A percentile compares a stretch with the other conserved stretches of the same genome.
Evolutionary conservation across 2,329 filamentous ascomycete genomes (phyloP).

Genomic region (Xylariales sp.): DNA sequence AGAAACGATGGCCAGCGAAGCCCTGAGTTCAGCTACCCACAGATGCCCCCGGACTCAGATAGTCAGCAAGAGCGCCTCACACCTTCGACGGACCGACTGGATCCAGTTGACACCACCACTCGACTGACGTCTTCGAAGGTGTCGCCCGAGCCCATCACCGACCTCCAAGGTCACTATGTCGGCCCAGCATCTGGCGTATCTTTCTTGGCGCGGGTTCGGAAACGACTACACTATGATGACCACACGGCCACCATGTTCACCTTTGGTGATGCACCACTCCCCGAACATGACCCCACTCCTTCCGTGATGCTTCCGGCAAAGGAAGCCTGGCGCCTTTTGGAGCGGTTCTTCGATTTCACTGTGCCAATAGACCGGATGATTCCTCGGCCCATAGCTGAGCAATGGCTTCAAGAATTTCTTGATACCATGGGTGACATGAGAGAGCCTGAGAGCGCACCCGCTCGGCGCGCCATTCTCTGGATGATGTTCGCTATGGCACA

Average conservation of each 20-base stretch:
- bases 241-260: slow-evolving; percentile 41
- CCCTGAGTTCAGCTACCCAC: too few species aligned
- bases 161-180: slow-evolving; percentile 41
- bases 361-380: slow-evolving; percentile 38
- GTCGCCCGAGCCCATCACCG: slow-evolving; percentile 40
- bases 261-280: slow-evolving; percentile 43
- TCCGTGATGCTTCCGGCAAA: slow-evolving; percentile 32
- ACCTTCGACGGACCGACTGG: slow-evolving; percentile 16
- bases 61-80: slow-evolving; percentile 35
- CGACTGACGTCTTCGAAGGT: slow-evolving; percentile 25
- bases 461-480: slow-evolving; percentile 27
- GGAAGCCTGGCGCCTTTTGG: slow-evolving; percentile 23
- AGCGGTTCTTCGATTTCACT: slow-evolving; percentile 36
- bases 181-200: slow-evolving; percentile 42
- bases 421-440: slow-evolving; percentile 35
- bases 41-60: too few species aligned
- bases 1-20: too few species aligned
- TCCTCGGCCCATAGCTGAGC: slow-evolving; percentile 34
- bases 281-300: slow-evolving; percentile 36
- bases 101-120: too few species aligned
- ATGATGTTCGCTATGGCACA: slow-evolving; percentile 46
- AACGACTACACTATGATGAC: slow-evolving; percentile 37
- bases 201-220: slow-evolving; percentile 46
- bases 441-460: slow-evolving; percentile 31
- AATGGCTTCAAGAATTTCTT: slow-evolving; percentile 41